These are phyloP conservation scores for Buxus sempervirens DNA, from an alignment of 164 flowering plant species.

Conservation along the genomic window DNA sequence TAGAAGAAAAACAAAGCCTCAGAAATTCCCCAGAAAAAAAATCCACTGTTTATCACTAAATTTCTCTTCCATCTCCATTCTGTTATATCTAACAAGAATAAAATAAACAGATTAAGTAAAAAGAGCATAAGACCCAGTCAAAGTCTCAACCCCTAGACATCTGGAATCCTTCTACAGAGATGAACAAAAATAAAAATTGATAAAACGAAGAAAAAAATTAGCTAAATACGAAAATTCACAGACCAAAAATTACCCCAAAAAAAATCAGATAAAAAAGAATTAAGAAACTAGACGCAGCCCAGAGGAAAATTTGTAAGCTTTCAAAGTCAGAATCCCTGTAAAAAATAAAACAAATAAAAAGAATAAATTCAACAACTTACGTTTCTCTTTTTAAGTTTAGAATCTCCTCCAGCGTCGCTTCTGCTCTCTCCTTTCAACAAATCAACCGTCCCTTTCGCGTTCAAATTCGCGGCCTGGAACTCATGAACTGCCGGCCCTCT, in stretches of 20 bases:
- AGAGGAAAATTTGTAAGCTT: neutral
- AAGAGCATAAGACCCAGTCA: too few species aligned
- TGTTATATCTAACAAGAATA: too few species aligned
- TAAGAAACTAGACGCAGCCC: neutral
- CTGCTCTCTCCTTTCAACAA: slow-evolving; percentile 31
- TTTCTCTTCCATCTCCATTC: neutral
- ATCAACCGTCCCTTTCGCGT: slow-evolving; percentile 42
- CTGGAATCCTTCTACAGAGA: neutral
- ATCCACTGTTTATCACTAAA: neutral
- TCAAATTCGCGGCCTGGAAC: slow-evolving; percentile 36
- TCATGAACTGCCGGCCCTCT: slow-evolving; percentile 43
- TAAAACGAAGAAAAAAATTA: neutral
- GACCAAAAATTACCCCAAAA: neutral
- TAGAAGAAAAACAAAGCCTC: too few species aligned
- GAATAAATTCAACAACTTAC: slow-evolving; percentile 27
- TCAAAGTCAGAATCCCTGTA: neutral
- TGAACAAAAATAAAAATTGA: neutral
- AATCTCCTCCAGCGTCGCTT: slow-evolving; percentile 11
- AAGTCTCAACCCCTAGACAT: neutral
- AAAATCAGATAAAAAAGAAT: too few species aligned
- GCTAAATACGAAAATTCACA: neutral
- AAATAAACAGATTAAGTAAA: too few species aligned
- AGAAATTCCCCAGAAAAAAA: too few species aligned
- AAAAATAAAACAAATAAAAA: neutral
- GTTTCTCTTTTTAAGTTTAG: slow-evolving; percentile 31